A percentile compares a stretch with the other conserved stretches of the same genome.
These are phyloP conservation scores for Malus domestica DNA, from an alignment of 306 rosid genomes.

Conservation along the genomic window DNA sequence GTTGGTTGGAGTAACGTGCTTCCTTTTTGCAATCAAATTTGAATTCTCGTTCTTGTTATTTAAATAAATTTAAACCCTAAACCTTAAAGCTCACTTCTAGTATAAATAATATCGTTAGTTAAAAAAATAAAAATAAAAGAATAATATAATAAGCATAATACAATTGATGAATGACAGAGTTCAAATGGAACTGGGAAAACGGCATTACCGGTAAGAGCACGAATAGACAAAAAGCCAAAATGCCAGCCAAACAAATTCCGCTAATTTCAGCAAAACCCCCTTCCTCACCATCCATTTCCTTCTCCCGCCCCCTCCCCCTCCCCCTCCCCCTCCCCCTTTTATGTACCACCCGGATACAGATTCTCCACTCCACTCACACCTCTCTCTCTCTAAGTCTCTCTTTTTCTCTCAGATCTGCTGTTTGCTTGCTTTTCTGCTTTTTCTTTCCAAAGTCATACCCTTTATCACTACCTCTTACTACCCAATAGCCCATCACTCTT, in stretches of 20 bases:
- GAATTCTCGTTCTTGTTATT: no score
- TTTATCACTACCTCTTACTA: neutral
- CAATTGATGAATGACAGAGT: neutral
- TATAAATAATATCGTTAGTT: no score
- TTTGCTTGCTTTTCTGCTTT: constrained; percentile 5
- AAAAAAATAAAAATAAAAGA: neutral
- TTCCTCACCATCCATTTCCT: constrained; percentile 48
- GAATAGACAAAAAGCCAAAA: constrained; percentile 17
- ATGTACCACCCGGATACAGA: constrained; percentile 42
- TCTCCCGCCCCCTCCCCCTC: neutral
- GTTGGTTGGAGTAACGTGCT: neutral
- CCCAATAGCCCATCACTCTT: neutral
- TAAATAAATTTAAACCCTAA: no score
- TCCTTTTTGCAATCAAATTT: no score
- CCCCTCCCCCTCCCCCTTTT: constrained; percentile 7
- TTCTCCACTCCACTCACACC: constrained; percentile 42
- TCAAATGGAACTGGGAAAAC: constrained; percentile 6
- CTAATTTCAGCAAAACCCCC: constrained; percentile 14
- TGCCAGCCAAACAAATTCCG: constrained; percentile 21
- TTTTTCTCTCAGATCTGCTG: constrained; percentile 10
- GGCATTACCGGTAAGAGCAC: constrained; percentile 15
- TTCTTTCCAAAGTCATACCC: constrained; percentile 17
- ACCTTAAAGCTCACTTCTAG: no score
- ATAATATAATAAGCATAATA: neutral
- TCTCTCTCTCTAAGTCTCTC: neutral